Evolutionary conservation across 306 rosid species (phyloP), one percentile per base, ranked within the genome.

Genomic region (Betula pendula): DNA sequence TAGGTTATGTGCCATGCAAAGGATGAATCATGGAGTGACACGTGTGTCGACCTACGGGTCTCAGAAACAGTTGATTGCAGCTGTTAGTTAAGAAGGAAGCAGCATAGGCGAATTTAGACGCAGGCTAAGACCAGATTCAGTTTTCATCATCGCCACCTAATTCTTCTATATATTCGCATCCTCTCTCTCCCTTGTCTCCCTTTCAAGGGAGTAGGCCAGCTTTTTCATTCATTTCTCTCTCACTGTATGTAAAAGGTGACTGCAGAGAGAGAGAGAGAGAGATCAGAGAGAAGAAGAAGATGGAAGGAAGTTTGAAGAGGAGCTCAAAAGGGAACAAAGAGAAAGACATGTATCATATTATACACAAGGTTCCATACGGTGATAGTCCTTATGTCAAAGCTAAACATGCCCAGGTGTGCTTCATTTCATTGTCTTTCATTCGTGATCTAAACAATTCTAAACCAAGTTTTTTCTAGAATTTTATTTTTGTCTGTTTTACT

Each of bases 321-420:
- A 63, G 70, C 27, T 29, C 80, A 17, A 80, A 77, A 20, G 94
- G 88, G 72, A 84, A 77, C 43, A 89, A 84, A 72, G 92, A 92
- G 16, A 66, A 38, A 38, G 95, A 92, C 12, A 82, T 87, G 8
- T 94, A 86, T 75, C 98, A 94, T 92, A 90, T 90, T 27, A 79
- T 90, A 81, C 96, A 92, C 65, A 94, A 94, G 83, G 90, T 90
- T 8, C 97, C 97, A 75, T 80, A 78, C 49, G 97, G 97, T 12
- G 96, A 94, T 82, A 79, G 63, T 62, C 98, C 96, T 70, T 94
- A 94, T 92, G 97, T 90, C 31, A 85, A 87, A 84, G 97, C 97
- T 70, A 94, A 92, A 59, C 94, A 94, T 83, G 98, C 98, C 45
- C 98, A 94, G 96, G 97, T 94, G 17, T 38, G 0, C 19, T 78